These are phyloP conservation scores for Alectoria sarmentosa DNA, from an alignment of 495 filamentous ascomycete genomes.

Conservation along the genomic window DNA sequence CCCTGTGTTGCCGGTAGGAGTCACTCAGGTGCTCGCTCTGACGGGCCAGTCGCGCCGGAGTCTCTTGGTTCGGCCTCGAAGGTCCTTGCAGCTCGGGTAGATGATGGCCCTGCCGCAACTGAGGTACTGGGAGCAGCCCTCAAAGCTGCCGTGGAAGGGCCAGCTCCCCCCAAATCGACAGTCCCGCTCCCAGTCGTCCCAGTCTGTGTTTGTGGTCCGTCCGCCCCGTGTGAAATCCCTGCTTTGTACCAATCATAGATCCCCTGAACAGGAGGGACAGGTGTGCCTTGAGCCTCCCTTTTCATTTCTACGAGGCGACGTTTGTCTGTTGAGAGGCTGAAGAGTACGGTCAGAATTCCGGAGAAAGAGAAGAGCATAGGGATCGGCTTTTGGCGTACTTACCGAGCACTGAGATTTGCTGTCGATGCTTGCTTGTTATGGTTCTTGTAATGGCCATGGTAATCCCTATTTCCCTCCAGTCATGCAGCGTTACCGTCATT, in stretches of 20 bases:
- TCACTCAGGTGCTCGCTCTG: no score
- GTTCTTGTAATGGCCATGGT: background rate
- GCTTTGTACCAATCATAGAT: background rate
- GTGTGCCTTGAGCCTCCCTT: background rate
- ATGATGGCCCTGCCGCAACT: no score
- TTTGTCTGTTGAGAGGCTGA: background rate
- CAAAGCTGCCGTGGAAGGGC: background rate
- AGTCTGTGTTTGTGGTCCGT: no score
- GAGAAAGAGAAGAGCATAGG: background rate
- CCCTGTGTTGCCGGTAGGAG: no score
- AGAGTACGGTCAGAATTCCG: background rate
- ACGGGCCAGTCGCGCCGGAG: background rate
- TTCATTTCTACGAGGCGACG: background rate
- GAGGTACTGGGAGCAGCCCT: background rate
- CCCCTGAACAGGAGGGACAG: background rate
- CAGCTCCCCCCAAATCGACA: background rate
- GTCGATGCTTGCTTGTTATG: background rate
- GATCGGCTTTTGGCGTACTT: background rate
- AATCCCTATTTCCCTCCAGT: background rate
- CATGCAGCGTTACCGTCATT: no score
- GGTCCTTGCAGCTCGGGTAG: no score
- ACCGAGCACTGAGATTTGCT: background rate
- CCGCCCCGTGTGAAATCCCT: no score
- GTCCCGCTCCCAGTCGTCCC: no score
- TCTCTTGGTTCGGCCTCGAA: no score